Evolutionary conservation across 768 basidiomycete genomes (phyloP).

Genomic region (Calocybe gangraenosa): DNA sequence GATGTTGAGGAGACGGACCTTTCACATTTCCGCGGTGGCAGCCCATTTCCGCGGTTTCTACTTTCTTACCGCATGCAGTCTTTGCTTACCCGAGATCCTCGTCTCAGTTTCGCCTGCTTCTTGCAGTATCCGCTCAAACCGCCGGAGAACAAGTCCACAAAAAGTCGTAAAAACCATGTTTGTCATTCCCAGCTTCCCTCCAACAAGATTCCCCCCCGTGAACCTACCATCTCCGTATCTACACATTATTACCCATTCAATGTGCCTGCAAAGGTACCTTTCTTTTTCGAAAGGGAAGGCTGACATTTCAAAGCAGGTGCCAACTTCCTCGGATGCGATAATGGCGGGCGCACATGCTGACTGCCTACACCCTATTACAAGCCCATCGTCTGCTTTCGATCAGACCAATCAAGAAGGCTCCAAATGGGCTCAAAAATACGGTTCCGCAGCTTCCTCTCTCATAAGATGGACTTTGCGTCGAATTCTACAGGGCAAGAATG

Average conservation of each 20-base stretch:
- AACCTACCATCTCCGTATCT: background rate
- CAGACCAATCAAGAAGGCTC: slow-evolving; percentile 11
- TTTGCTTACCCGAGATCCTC: slow-evolving; percentile 19
- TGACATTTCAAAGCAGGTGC: slow-evolving; percentile 11
- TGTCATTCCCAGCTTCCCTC: background rate
- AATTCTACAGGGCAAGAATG: background rate
- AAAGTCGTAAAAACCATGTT: background rate
- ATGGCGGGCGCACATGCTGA: slow-evolving; percentile 16
- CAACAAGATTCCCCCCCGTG: background rate
- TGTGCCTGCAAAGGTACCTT: slow-evolving; percentile 5
- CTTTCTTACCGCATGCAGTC: slow-evolving; percentile 15
- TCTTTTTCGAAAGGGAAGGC: slow-evolving; percentile 12
- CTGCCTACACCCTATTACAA: background rate
- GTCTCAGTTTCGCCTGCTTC: slow-evolving; percentile 12
- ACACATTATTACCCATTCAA: background rate
- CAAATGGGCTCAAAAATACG: slow-evolving; percentile 6
- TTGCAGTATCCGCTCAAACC: slow-evolving; percentile 15
- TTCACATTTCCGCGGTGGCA: slow-evolving; percentile 23
- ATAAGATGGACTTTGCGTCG: slow-evolving; percentile 4
- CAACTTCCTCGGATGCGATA: slow-evolving; percentile 20
- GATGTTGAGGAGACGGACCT: slow-evolving; percentile 26
- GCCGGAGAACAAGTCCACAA: slow-evolving; percentile 10
- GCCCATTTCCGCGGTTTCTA: slow-evolving; percentile 21
- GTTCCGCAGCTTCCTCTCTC: slow-evolving; percentile 7
- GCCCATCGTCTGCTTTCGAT: slow-evolving; percentile 12